Percentiles rank a stretch among this genome's conserved stretches.
Evolutionary conservation across 2,329 filamentous ascomycete genomes (phyloP).

Genomic region (Ploettnerulaceae sp.): DNA sequence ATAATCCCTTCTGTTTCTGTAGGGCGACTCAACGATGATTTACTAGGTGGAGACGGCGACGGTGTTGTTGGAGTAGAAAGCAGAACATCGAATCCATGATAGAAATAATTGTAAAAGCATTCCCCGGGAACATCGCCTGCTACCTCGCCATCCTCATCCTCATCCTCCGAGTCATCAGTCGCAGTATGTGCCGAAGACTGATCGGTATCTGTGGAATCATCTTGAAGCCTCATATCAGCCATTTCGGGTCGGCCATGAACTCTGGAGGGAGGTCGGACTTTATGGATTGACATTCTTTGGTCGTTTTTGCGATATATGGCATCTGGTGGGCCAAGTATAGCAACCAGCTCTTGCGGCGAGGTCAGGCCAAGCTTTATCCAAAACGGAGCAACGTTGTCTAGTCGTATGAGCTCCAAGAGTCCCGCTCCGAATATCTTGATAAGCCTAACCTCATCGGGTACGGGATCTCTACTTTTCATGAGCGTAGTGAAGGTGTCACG

Average conservation of each 20-base stretch:
- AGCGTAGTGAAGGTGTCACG: conserved; percentile 66
- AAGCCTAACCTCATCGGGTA: conserved; percentile 84
- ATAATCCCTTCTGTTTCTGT: conserved; percentile 24
- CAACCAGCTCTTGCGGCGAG: conserved; percentile 84
- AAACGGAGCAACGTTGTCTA: conserved; percentile 60
- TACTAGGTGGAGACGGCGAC: conserved; percentile 58
- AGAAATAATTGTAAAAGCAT: conserved; percentile 96
- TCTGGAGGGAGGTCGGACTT: conserved; percentile 51
- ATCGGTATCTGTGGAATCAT: conserved; percentile 66
- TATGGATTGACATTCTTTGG: conserved; percentile 81
- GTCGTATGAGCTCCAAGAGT: conserved; percentile 69
- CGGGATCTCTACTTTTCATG: conserved; percentile 67
- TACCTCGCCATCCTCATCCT: conserved; percentile 55
- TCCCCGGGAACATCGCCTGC: conserved; percentile 58
- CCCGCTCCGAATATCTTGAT: conserved; percentile 75
- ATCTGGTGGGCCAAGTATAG: conserved; percentile 87
- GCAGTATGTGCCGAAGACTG: conserved; percentile 68
- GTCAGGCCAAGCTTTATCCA: conserved; percentile 78
- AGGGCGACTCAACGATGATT: conserved; percentile 21
- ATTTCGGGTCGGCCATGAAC: conserved; percentile 44
- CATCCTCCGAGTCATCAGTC: conserved; percentile 63
- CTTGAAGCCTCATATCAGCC: conserved; percentile 32
- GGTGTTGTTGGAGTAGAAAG: conserved; percentile 70
- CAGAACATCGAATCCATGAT: conserved; percentile 88
- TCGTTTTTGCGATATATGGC: conserved; percentile 91